Base-by-base conservation (phyloP, 2,329 filamentous ascomycete species). In the Paecilomyces dactylethromorphus region DNA sequence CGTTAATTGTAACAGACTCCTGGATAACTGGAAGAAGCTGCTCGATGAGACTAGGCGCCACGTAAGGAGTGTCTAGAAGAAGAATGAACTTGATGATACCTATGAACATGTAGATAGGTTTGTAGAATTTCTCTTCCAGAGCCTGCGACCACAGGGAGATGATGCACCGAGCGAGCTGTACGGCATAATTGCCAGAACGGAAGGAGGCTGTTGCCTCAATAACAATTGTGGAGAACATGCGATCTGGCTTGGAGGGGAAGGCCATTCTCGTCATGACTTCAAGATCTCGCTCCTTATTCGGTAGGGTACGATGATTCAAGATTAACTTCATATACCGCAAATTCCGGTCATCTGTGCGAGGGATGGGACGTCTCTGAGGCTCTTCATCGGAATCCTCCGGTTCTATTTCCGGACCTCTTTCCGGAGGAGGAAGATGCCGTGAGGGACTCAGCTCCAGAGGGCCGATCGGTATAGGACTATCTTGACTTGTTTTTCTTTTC, bases 61-160 rank as follows among this genome's bases (percentile, higher is more conserved):
- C 66, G 2, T 68, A 64, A 49, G 67, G 62, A n/a, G 72, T 66
- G 58, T 78, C 75, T 49, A 78, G 61, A 29, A 69, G 66, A 8
- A 81, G 62, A 55, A 79, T 71, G 56, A 71, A 74, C 60, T 70
- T 70, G 54, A 75, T 69, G 49, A 78, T 70, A 45, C 71, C 69
- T 62, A 78, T 69, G 33, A 81, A 75, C 50, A 78, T 67, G 12
- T 71, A 70, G 8, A 81, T 63, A 2, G 77, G 76, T 26, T 70
- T 65, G 60, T 75, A 79, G 66, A 79, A 82, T 59, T 77, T 78
- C 63, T 87, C 84, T 35, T 78, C 74, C 33, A 86, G 67, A 59
- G 83, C 82, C 26, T 76, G 79, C 32, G 79, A 75, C 85, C 84
- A 87, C 5, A 87, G 62, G 10, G 76, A 72, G 8, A 82, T 73